Conservation (phyloP, 129 eudicot species). For the Silybum marianum region DNA sequence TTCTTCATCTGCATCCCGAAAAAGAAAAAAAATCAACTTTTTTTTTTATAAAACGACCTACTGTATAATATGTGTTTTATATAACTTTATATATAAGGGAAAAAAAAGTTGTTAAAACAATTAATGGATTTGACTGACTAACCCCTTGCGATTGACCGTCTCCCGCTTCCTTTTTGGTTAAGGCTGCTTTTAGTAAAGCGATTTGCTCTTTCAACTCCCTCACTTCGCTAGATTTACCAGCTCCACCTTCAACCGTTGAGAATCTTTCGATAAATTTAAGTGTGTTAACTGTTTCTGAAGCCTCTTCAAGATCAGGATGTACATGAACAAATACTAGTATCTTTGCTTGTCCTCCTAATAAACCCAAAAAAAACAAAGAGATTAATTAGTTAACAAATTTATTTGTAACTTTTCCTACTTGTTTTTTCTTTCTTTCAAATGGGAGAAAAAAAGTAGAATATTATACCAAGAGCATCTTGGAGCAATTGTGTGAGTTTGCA, state of each 20-base stretch:
- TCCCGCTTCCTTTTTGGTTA: slow-evolving; percentile 60
- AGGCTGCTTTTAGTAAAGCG: slow-evolving; percentile 59
- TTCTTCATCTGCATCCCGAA: slow-evolving; percentile 11
- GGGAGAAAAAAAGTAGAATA: background rate
- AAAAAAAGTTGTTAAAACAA: background rate
- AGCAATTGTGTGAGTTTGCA: slow-evolving; percentile 80
- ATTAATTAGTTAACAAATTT: background rate
- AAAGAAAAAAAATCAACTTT: background rate
- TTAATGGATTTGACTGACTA: slow-evolving; percentile 13
- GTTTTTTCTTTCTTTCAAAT: background rate
- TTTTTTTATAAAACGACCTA: background rate
- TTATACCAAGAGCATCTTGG: slow-evolving; percentile 71
- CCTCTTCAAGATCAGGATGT: slow-evolving; percentile 65
- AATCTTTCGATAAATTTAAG: slow-evolving; percentile 88
- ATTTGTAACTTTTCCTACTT: background rate
- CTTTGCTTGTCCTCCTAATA: slow-evolving; percentile 81
- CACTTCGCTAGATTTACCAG: slow-evolving; percentile 56
- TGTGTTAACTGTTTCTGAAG: slow-evolving; percentile 71
- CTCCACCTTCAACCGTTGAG: slow-evolving; percentile 79
- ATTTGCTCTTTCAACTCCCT: slow-evolving; percentile 79
- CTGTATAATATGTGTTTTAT: background rate
- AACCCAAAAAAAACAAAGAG: slow-evolving; percentile 1
- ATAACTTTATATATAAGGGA: background rate
- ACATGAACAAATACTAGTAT: slow-evolving; percentile 88
- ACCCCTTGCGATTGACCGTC: slow-evolving; percentile 16